phyloP scores from a whole-genome alignment of 331 rosid species.

The Pyracantha coccinea region DNA sequence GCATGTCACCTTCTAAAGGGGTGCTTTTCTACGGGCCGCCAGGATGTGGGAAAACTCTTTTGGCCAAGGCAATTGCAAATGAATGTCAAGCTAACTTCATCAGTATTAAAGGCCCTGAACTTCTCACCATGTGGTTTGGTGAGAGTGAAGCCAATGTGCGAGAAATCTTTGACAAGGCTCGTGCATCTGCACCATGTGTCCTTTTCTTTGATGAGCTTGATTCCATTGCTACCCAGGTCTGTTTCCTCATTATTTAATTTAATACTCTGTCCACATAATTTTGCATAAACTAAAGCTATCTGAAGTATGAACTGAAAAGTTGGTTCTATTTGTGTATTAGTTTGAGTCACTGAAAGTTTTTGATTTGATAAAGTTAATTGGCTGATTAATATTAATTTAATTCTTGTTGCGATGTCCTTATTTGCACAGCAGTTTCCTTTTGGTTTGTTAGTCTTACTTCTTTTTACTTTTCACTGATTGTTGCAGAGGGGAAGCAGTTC shows the following conservation, averaged over 20 bases:
- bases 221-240: conserved; percentile 72
- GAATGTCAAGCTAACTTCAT: conserved; percentile 72
- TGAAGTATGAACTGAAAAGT: background rate
- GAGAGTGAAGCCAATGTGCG: conserved; percentile 82
- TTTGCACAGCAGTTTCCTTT: background rate
- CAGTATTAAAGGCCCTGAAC: conserved; percentile 62
- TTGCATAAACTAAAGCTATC: background rate
- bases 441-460: background rate
- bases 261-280: background rate
- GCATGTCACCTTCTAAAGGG: conserved; percentile 82
- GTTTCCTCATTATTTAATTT: background rate
- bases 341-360: background rate
- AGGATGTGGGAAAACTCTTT: conserved; percentile 70
- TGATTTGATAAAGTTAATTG: background rate
- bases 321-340: background rate
- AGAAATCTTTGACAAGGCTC: conserved; percentile 71
- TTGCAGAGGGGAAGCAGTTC: conserved; percentile 59
- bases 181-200: conserved; percentile 68
- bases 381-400: background rate
- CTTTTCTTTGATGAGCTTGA: conserved; percentile 79
- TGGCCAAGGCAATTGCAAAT: conserved; percentile 73
- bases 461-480: background rate
- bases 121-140: conserved; percentile 79
- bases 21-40: conserved; percentile 81
- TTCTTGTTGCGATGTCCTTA: background rate